phyloP scores from a whole-genome alignment of 495 filamentous ascomycete genomes.

The Penicillium macrosclerotiorum region DNA sequence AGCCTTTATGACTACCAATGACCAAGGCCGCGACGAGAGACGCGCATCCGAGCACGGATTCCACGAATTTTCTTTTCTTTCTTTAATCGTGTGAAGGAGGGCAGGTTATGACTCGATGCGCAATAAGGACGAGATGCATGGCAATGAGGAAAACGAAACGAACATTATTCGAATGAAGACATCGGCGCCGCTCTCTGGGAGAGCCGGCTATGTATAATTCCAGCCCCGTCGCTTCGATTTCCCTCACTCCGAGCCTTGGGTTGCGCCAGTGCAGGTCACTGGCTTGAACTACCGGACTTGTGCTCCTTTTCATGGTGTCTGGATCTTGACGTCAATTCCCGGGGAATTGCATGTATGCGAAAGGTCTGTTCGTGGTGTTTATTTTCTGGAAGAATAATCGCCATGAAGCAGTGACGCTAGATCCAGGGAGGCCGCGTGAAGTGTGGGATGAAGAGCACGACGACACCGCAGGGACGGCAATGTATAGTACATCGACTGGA shows the following conservation, averaged over 20 bases:
- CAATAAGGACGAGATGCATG: not conserved
- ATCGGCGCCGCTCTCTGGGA: slow-evolving; percentile 1
- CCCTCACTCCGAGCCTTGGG: not conserved
- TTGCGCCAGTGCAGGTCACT: not conserved
- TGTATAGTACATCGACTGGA: not conserved
- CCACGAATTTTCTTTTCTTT: no score
- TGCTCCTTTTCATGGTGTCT: no score
- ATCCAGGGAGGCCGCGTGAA: not conserved
- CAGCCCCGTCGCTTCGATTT: not conserved
- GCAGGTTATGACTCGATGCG: not conserved
- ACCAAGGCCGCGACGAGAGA: not conserved
- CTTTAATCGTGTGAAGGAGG: no score
- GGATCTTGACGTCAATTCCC: not conserved
- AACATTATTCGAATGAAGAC: not conserved
- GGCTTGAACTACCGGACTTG: no score
- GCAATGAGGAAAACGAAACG: not conserved
- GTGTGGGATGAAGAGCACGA: no score
- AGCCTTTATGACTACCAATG: not conserved
- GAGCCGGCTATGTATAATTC: not conserved
- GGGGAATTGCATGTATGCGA: not conserved
- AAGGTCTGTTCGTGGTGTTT: not conserved
- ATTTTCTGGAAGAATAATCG: not conserved
- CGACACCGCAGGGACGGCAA: not conserved
- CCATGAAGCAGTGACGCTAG: not conserved
- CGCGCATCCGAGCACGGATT: no score